A percentile compares a stretch with the other conserved stretches of the same genome.
Conservation (phyloP, 163 green algal species). For the Coccomyxa subellipsoidea region DNA sequence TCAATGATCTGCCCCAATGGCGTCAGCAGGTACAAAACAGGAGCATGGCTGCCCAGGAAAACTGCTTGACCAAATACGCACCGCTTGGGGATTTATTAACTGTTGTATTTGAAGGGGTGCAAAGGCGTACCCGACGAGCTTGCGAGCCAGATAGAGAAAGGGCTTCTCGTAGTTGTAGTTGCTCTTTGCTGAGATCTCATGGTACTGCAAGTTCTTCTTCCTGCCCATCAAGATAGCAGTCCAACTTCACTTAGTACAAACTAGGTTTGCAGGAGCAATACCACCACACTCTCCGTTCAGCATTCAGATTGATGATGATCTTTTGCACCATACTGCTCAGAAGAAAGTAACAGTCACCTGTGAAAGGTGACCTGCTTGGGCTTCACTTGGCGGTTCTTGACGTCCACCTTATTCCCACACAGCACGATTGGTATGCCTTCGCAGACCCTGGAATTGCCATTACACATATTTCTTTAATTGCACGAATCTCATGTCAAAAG, state of each 20-base stretch:
- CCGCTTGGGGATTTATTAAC: not conserved
- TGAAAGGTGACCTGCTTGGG: slow-evolving; percentile 96
- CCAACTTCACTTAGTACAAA: too few relatives aligned
- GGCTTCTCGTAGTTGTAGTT: slow-evolving; percentile 99
- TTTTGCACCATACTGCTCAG: too few relatives aligned
- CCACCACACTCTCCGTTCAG: too few relatives aligned
- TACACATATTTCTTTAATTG: too few relatives aligned
- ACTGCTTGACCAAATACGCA: too few relatives aligned
- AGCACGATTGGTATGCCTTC: slow-evolving; percentile 99
- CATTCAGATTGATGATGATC: too few relatives aligned
- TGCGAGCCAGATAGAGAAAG: slow-evolving; percentile 99
- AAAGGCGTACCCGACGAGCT: slow-evolving; percentile 79
- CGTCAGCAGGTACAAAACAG: too few relatives aligned
- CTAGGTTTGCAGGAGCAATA: too few relatives aligned
- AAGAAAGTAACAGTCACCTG: too few relatives aligned
- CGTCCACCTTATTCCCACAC: slow-evolving; percentile 99
- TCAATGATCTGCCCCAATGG: too few relatives aligned
- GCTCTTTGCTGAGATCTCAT: slow-evolving; percentile 98
- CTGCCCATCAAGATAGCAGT: slow-evolving; percentile 27
- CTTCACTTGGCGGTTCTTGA: slow-evolving; percentile 99
- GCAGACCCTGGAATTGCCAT: slow-evolving; percentile 96
- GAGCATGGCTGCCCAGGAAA: too few relatives aligned
- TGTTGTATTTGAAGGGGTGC: not conserved
- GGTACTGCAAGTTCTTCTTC: slow-evolving; percentile 99
- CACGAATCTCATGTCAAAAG: not conserved